Conservation (phyloP, 306 rosid species). For the Dryas drummondii region DNA sequence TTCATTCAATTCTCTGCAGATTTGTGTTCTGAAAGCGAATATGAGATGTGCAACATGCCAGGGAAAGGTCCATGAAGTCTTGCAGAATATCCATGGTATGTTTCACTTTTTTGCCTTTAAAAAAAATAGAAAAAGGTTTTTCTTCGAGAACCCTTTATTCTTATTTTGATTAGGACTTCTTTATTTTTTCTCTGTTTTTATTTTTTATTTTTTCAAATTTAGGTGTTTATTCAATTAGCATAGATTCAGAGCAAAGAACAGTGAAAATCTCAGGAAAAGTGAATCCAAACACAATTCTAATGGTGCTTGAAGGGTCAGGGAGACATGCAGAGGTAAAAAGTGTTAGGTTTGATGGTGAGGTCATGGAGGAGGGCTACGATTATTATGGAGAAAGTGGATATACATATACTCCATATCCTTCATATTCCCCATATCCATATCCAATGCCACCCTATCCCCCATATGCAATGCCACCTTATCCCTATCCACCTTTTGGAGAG, state of each 20-base stretch:
- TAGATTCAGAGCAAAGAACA: constrained; percentile 36
- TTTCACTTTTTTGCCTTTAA: neutral
- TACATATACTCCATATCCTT: constrained; percentile 9
- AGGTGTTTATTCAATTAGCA: constrained; percentile 31
- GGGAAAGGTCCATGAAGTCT: constrained; percentile 32
- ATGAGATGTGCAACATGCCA: constrained; percentile 41
- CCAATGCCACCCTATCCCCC: neutral
- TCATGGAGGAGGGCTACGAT: constrained; percentile 8
- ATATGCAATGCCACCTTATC: neutral
- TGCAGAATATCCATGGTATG: constrained; percentile 37
- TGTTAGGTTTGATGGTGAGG: constrained; percentile 44
- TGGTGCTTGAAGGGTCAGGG: constrained; percentile 29
- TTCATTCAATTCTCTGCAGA: constrained; percentile 25
- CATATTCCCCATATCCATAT: neutral
- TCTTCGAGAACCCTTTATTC: neutral
- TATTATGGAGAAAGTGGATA: neutral
- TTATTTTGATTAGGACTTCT: neutral
- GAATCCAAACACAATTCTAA: constrained; percentile 35
- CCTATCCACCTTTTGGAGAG: constrained; percentile 16
- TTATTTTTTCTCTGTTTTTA: neutral
- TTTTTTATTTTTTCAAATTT: constrained; percentile 2
- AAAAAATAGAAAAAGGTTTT: neutral
- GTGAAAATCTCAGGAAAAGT: constrained; percentile 41
- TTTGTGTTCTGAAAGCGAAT: constrained; percentile 41
- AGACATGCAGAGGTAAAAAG: constrained; percentile 40